A percentile compares a stretch with the other conserved stretches of the same genome.
Evolutionary conservation across 2,329 filamentous ascomycete species (phyloP).

Genomic region (Helicocarpus griseus): DNA sequence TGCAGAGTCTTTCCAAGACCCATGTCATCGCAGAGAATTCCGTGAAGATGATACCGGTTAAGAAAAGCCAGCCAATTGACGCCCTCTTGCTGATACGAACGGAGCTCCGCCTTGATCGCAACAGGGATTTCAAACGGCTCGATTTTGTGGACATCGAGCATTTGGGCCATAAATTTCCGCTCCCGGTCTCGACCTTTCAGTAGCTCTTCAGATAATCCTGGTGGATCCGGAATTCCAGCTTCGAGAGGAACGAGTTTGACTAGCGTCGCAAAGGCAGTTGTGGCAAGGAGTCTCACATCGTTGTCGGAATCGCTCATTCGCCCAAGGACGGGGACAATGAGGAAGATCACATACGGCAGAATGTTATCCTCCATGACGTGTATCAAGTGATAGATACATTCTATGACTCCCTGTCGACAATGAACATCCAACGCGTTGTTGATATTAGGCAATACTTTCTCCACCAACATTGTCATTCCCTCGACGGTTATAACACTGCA

Average conservation of each 20-base stretch:
- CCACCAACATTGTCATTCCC: slow-evolving; percentile 91
- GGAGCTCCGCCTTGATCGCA: slow-evolving; percentile 89
- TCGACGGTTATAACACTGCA: slow-evolving; percentile 94
- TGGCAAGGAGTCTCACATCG: slow-evolving; percentile 86
- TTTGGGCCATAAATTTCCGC: slow-evolving; percentile 90
- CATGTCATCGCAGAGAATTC: slow-evolving; percentile 98
- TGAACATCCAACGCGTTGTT: slow-evolving; percentile 82
- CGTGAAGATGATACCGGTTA: slow-evolving; percentile 95
- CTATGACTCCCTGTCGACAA: slow-evolving; percentile 84
- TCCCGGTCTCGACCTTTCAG: slow-evolving; percentile 87
- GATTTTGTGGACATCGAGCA: slow-evolving; percentile 93
- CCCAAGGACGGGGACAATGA: slow-evolving; percentile 91
- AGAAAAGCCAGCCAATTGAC: slow-evolving; percentile 98
- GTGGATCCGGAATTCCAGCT: slow-evolving; percentile 92
- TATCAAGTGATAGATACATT: slow-evolving; percentile 93
- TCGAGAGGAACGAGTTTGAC: slow-evolving; percentile 96
- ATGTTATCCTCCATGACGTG: slow-evolving; percentile 97
- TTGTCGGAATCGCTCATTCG: slow-evolving; percentile 98
- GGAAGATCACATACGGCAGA: slow-evolving; percentile 94
- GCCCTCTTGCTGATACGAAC: slow-evolving; percentile 95
- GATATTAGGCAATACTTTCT: slow-evolving; percentile 84
- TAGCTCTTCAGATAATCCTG: slow-evolving; percentile 78
- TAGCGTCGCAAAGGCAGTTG: slow-evolving; percentile 90
- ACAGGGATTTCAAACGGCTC: slow-evolving; percentile 90
- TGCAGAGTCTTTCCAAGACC: slow-evolving; percentile 95